Evolutionary conservation across 2,329 filamentous ascomycete species (phyloP).

Genomic region (Aspergillus phoenicis): DNA sequence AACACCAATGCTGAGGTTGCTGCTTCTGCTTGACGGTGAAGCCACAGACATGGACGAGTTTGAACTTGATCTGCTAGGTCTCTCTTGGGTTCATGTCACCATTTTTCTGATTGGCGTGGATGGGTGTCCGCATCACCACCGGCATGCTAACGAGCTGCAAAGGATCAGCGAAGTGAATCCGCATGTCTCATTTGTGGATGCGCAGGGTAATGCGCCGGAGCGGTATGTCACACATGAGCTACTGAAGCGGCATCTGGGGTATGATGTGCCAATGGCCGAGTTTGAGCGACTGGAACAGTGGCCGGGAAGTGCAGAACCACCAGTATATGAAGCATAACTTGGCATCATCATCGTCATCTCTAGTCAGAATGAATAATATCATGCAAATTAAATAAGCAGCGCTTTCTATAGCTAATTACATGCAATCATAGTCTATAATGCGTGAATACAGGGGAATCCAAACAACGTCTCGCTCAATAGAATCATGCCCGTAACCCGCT

Average conservation of each 20-base stretch:
- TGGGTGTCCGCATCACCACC: conserved; percentile 11
- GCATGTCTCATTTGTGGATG: conserved; percentile 9
- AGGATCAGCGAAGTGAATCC: conserved; percentile 9
- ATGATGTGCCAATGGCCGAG: conserved; percentile 6
- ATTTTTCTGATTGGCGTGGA: conserved; percentile 11
- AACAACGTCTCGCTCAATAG: neutral
- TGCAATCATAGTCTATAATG: too few relatives aligned
- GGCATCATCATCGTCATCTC: neutral
- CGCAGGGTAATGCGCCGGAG: conserved; percentile 9
- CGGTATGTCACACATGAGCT: conserved; percentile 11
- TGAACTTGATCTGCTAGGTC: conserved; percentile 8
- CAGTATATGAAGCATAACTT: neutral
- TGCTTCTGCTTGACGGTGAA: conserved; percentile 7
- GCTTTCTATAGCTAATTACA: too few relatives aligned
- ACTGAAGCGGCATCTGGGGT: conserved; percentile 9
- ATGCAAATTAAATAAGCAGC: too few relatives aligned
- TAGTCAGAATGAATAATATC: neutral
- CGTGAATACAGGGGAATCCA: neutral
- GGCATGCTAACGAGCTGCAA: conserved; percentile 11
- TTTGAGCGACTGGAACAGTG: conserved; percentile 7
- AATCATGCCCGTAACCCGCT: neutral
- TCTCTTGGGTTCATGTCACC: conserved; percentile 10
- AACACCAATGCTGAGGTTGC: conserved; percentile 6
- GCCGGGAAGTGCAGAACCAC: neutral
- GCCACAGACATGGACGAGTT: conserved; percentile 13